Evolutionary conservation across 192 early-diverging fungal genomes (phyloP), one percentile per base, ranked within the genome.

Genomic region (Geranomyces variabilis): DNA sequence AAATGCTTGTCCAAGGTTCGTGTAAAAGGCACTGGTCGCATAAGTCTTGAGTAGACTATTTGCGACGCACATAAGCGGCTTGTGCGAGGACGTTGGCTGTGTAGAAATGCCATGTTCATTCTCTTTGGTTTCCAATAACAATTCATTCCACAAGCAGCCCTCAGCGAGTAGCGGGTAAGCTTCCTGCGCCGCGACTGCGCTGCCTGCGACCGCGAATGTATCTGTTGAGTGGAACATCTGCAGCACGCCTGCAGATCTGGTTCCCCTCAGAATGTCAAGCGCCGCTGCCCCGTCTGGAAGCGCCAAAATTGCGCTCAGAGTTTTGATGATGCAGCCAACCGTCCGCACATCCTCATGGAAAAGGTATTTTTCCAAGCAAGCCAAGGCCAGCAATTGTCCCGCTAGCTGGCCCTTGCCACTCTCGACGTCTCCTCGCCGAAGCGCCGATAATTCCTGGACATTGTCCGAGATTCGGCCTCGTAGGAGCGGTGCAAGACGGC

Each of bases 1-100:
- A 28, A 74, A 67, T 2, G 48, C 29, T 10, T 22, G 34, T n/a
- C 48, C 63, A 19, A 77, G 64, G 62, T 69, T 29, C 8, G 57
- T 30, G 33, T 57, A 74, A 28, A 74, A 31, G 19, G 56, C 66
- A 47, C 70, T 57, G 15, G 76, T 67, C 10, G 58, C 55, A 48
- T 28, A 69, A 19, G 41, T 48, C n/a, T 26, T 12, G 5, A 75
- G 22, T 6, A 75, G n/a, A 49, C 43, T 63, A n/a, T 46, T 75
- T 9, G 73, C 60, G 21, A 75, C 1, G 6, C 46, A 22, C 22
- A 63, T 10, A 21, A 63, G 29, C 45, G 24, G 44, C 33, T 66
- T n/a, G 19, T 74, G 17, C 31, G 22, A 72, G 15, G 19, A 15
- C 21, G 29, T 24, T 19, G n/a, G 13, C 21, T 69, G 48, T 14